phyloP scores from a whole-genome alignment of 1,284 basidiomycete species.

The Sphaerobolus stellatus region DNA sequence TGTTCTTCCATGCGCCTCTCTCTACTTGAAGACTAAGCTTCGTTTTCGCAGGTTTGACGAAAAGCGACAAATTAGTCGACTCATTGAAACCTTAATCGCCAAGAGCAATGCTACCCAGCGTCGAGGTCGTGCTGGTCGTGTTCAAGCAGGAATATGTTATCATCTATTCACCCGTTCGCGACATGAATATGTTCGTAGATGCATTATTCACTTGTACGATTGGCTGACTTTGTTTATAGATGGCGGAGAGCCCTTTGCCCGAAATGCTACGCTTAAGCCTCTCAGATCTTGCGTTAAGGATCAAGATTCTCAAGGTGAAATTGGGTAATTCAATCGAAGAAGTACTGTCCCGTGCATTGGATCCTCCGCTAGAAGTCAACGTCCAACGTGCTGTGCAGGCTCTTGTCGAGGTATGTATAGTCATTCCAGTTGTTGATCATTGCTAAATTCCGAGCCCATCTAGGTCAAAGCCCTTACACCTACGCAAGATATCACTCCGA shows the following conservation, averaged over 20 bases:
- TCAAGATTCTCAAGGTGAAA: conserved; percentile 95
- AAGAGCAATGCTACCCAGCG: conserved; percentile 93
- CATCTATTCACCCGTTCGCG: conserved; percentile 92
- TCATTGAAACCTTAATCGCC: conserved; percentile 92
- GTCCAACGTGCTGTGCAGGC: conserved; percentile 90
- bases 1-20: background rate
- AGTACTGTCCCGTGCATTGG: conserved; percentile 83
- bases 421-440: background rate
- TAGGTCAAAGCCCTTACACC: conserved; percentile 83
- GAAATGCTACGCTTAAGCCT: conserved; percentile 96
- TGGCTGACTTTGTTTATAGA: conserved; percentile 43
- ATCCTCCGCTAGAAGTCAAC: conserved; percentile 86
- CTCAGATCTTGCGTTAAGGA: conserved; percentile 91
- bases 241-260: conserved; percentile 90
- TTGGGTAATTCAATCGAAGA: conserved; percentile 89
- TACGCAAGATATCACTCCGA: conserved; percentile 90
- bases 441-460: background rate
- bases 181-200: conserved; percentile 58
- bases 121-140: conserved; percentile 89
- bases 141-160: conserved; percentile 89
- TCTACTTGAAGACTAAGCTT: too few species aligned
- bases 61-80: conserved; percentile 91
- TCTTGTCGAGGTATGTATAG: conserved; percentile 76
- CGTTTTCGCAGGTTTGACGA: conserved; percentile 90
- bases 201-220: background rate